Conservation (phyloP, 306 rosid species). For the Adenanthera pavonina region DNA sequence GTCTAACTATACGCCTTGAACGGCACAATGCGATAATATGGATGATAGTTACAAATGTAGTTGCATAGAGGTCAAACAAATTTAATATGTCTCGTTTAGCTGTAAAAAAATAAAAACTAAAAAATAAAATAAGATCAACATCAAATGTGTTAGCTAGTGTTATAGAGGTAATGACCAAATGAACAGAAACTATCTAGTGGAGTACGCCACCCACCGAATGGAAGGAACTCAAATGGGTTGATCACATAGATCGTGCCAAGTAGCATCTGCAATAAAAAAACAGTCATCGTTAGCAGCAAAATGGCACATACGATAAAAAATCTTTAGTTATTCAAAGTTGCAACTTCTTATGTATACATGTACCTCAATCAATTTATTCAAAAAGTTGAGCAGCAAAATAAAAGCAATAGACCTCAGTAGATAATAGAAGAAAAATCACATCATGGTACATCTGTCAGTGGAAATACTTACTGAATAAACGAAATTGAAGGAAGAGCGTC, state of each 20-base stretch:
- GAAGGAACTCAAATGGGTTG: slow-evolving; percentile 25
- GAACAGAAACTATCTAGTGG: not conserved
- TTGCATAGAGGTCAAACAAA: slow-evolving; percentile 13
- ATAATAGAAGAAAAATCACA: not conserved
- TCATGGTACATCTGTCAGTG: not conserved
- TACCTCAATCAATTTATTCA: not conserved
- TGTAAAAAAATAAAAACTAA: not conserved
- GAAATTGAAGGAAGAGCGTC: not conserved
- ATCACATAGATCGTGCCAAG: not conserved
- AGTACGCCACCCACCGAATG: not conserved
- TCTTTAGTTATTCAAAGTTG: not conserved
- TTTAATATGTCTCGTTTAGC: slow-evolving; percentile 22
- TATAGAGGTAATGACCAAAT: not conserved
- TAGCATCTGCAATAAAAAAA: not conserved
- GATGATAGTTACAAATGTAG: slow-evolving; percentile 17
- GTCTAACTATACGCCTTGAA: not conserved
- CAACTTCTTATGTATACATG: not conserved
- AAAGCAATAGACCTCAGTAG: not conserved
- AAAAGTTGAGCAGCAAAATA: not conserved
- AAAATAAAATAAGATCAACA: not conserved
- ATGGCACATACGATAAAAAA: not conserved
- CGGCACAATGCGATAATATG: not conserved
- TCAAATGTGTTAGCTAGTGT: not conserved
- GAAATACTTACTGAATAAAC: not conserved
- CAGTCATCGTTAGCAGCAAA: not conserved